Conservation (phyloP, 139 green algal species). For the Volvox reticuliferus region DNA sequence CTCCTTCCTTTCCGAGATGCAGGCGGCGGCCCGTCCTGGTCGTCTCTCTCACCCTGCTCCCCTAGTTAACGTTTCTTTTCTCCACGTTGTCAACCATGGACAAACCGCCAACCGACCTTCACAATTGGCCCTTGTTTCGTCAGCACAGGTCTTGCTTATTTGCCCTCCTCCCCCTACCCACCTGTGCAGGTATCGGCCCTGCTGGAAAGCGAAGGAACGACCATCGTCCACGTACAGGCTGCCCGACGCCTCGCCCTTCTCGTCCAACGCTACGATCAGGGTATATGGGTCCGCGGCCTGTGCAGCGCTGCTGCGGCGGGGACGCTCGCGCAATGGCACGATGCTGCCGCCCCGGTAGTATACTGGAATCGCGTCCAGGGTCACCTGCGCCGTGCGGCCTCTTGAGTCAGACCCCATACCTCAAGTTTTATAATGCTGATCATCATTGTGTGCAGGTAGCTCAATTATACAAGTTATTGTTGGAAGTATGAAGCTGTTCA, state of each 20-base stretch:
- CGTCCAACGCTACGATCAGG: conserved; percentile 90
- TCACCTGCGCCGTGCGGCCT: conserved; percentile 61
- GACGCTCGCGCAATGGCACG: conserved; percentile 84
- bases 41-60: not conserved
- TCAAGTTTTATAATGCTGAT: too few relatives aligned
- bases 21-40: not conserved
- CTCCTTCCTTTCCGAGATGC: not conserved
- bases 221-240: conserved; percentile 98
- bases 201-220: conserved; percentile 86
- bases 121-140: not conserved
- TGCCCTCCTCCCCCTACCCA: not conserved
- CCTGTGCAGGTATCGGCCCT: conserved; percentile 71
- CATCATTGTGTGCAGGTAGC: too few relatives aligned
- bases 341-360: conserved; percentile 92
- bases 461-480: too few relatives aligned
- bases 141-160: too few relatives aligned
- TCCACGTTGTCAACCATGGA: too few relatives aligned
- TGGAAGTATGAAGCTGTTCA: too few relatives aligned
- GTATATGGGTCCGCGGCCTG: conserved; percentile 91
- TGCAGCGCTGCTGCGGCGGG: conserved; percentile 76
- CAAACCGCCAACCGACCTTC: conserved; percentile 18
- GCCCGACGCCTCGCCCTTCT: conserved; percentile 72
- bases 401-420: too few relatives aligned
- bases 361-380: conserved; percentile 82
- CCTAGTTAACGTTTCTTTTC: too few relatives aligned